Conservation (phyloP, 2,329 filamentous ascomycete species). For the Fusarium cicatricum region DNA sequence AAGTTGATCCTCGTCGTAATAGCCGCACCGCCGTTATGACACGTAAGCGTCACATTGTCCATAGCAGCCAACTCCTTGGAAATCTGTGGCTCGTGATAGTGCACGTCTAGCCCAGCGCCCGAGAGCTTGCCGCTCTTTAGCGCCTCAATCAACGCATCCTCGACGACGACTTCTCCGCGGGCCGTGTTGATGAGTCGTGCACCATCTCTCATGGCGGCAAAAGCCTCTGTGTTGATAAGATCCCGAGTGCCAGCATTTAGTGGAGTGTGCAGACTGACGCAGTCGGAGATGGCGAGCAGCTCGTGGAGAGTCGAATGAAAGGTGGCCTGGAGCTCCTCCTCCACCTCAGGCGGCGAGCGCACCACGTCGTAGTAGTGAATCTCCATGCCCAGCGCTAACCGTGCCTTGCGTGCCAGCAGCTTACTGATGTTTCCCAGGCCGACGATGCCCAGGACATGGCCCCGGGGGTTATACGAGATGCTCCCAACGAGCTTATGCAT, state of each 20-base stretch:
- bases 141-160: constrained; percentile 57
- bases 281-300: constrained; percentile 45
- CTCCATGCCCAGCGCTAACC: constrained; percentile 59
- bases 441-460: constrained; percentile 59
- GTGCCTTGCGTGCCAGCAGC: constrained; percentile 56
- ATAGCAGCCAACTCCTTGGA: constrained; percentile 47
- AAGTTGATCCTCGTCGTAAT: constrained; percentile 52
- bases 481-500: constrained; percentile 33
- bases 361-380: constrained; percentile 61
- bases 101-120: constrained; percentile 62
- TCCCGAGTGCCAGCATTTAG: constrained; percentile 28
- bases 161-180: constrained; percentile 60
- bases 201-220: constrained; percentile 55
- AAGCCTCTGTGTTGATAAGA: constrained; percentile 20
- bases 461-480: constrained; percentile 58
- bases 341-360: constrained; percentile 39
- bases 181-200: constrained; percentile 61
- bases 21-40: constrained; percentile 50
- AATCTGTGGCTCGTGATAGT: constrained; percentile 61
- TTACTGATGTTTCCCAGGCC: constrained; percentile 58
- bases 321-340: constrained; percentile 41
- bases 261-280: constrained; percentile 46
- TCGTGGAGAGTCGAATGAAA: constrained; percentile 42
- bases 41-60: constrained; percentile 51
- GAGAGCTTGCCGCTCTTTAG: constrained; percentile 55